phyloP scores from a whole-genome alignment of 1,284 basidiomycete species.

The Cryptococcus amylolentus region DNA sequence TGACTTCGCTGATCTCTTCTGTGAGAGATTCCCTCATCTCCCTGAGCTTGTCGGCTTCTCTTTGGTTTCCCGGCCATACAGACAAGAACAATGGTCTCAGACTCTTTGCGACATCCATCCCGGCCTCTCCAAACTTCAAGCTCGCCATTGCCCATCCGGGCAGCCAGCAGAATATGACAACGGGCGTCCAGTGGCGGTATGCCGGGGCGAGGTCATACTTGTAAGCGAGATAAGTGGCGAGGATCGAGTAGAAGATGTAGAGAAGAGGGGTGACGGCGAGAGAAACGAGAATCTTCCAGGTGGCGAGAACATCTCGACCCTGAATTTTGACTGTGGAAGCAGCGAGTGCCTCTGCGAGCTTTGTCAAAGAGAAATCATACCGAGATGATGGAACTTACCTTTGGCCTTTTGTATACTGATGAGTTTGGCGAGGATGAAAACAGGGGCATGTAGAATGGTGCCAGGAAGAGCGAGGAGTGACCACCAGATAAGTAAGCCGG shows the following conservation, averaged over 20 bases:
- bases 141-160: slow-evolving; percentile 92
- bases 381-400: slow-evolving; percentile 54
- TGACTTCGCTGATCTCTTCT: slow-evolving; percentile 82
- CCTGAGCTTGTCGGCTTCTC: slow-evolving; percentile 75
- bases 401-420: slow-evolving; percentile 88
- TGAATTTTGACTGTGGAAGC: slow-evolving; percentile 95
- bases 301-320: slow-evolving; percentile 90
- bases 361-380: neutral
- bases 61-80: slow-evolving; percentile 85
- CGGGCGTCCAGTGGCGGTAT: slow-evolving; percentile 73
- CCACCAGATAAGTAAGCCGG: slow-evolving; percentile 80
- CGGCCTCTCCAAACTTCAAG: slow-evolving; percentile 97
- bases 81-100: slow-evolving; percentile 87
- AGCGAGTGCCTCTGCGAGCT: slow-evolving; percentile 78
- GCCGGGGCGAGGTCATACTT: slow-evolving; percentile 59
- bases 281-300: slow-evolving; percentile 97
- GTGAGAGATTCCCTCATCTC: slow-evolving; percentile 73
- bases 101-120: slow-evolving; percentile 96
- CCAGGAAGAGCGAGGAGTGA: slow-evolving; percentile 84
- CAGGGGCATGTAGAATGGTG: slow-evolving; percentile 89
- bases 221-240: slow-evolving; percentile 73
- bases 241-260: slow-evolving; percentile 76
- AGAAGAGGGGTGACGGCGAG: slow-evolving; percentile 84
- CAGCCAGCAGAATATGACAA: slow-evolving; percentile 69
- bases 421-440: slow-evolving; percentile 88